These are phyloP conservation scores for Myrica gale DNA, from an alignment of 306 rosid species.

Conservation along the genomic window DNA sequence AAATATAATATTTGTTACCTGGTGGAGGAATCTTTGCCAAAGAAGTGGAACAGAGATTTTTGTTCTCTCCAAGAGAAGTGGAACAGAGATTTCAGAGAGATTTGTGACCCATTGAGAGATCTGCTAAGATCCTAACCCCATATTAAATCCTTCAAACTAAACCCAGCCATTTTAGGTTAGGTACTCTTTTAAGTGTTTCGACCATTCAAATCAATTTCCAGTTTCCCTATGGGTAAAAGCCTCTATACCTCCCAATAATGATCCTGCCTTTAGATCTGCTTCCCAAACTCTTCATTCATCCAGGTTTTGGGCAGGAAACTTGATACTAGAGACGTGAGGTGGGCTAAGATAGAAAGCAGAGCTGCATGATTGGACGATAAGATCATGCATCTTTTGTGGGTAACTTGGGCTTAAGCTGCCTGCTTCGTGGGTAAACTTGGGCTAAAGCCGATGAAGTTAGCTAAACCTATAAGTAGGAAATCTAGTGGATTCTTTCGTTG, in stretches of 20 bases:
- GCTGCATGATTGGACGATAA: not conserved
- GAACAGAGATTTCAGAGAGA: constrained; percentile 21
- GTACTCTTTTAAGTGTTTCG: too few relatives aligned
- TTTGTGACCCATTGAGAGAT: constrained; percentile 15
- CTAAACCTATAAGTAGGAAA: constrained; percentile 18
- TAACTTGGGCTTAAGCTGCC: not conserved
- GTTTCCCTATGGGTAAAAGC: not conserved
- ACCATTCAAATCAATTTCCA: too few relatives aligned
- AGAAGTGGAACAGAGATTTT: constrained; percentile 28
- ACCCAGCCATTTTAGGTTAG: not conserved
- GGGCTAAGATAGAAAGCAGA: too few relatives aligned
- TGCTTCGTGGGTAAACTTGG: not conserved
- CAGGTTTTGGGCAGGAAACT: not conserved
- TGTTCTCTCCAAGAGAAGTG: constrained; percentile 4
- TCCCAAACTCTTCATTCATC: not conserved
- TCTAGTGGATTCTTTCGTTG: constrained; percentile 15
- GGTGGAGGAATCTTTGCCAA: not conserved
- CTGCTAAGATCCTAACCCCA: constrained; percentile 23
- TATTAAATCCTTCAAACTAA: not conserved
- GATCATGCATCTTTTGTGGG: not conserved
- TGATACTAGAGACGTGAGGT: not conserved
- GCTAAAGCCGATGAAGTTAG: not conserved
- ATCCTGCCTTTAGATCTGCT: not conserved
- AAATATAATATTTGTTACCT: not conserved
- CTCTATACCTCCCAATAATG: too few relatives aligned